Evolutionary conservation across 2,329 filamentous ascomycete genomes (phyloP).

Genomic region (Colletotrichum liriopes): DNA sequence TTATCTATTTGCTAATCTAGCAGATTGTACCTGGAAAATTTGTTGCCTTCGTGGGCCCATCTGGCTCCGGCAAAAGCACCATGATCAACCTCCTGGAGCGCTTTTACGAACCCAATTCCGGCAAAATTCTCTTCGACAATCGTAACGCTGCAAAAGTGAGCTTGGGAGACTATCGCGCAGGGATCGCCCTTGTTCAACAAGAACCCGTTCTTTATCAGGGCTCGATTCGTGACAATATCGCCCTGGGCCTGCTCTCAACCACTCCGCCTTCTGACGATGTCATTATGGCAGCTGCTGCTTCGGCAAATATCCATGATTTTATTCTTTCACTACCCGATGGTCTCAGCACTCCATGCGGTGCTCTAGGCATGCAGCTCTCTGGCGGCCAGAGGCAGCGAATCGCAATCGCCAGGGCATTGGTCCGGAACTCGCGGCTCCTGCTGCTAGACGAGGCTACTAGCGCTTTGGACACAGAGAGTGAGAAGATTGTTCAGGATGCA

Average conservation of each 20-base stretch:
- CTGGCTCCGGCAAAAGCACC: constrained; percentile 72
- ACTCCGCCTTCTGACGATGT: no score
- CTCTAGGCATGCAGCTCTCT: constrained; percentile 78
- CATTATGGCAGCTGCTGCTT: no score
- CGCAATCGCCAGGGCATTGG: constrained; percentile 75
- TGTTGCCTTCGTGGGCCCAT: constrained; percentile 70
- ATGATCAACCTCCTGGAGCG: constrained; percentile 49
- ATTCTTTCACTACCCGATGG: constrained; percentile 58
- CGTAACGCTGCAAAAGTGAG: no score
- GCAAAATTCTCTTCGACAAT: no score
- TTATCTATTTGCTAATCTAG: neutral
- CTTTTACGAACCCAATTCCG: constrained; percentile 74
- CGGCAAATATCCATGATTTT: no score
- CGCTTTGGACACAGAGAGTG: no score
- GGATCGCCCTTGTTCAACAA: no score
- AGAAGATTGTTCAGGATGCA: no score
- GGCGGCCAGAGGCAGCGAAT: constrained; percentile 78
- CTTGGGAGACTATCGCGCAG: no score
- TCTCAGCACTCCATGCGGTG: constrained; percentile 75
- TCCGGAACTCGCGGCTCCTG: constrained; percentile 73
- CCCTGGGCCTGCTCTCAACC: no score
- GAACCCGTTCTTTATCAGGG: no score
- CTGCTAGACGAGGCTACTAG: constrained; percentile 39
- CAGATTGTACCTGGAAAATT: constrained; percentile 62
- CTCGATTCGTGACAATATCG: no score